Evolutionary conservation across 768 basidiomycete genomes (phyloP), one percentile per base, ranked within the genome.

Genomic region (Tylopilus rubrobrunneus): DNA sequence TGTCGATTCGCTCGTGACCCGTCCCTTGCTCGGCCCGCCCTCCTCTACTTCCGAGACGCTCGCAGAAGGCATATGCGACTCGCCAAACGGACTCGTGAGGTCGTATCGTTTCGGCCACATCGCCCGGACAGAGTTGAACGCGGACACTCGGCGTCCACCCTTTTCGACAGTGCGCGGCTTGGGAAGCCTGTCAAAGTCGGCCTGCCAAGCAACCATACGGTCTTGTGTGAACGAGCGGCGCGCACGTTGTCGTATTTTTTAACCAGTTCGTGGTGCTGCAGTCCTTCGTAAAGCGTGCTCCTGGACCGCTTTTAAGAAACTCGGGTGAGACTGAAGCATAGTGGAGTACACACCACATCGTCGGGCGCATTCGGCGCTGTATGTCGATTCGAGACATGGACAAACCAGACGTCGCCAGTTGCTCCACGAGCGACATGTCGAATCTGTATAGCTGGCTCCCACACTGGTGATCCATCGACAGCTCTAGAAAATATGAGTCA

Each of bases 171-270:
- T 76, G 57, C 82, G 86, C 51, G 79, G 85, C 63, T 87, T 90
- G 7, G 87, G 87, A 28, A 98, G 77, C 48, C 84, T 82, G 61
- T 92, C 89, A 60, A 96, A 93, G 65, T 98, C 93, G 56, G 82
- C 82, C 69, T 99, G 94, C 91, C 95, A 98, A 19, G 89, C 90
- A 15, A 96, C 92, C 45, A 96, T 92, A 67, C 87, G 88, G 62
- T 96, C 92, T 73, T 98, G 96, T 44, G 93, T 79, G 55, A 85
- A 85, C 1, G 89, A 84, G 45, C 94, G 85, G 6, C n/a, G n/a
- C n/a, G n/a, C n/a, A n/a, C n/a, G n/a, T n/a, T n/a, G n/a, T n/a
- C n/a, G n/a, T n/a, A n/a, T n/a, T n/a, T n/a, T n/a, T n/a, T n/a
- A n/a, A n/a, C n/a, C n/a, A n/a, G n/a, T n/a, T n/a, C n/a, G n/a